Percentiles rank a stretch among this genome's conserved stretches.
These are phyloP conservation scores for Hyphopichia wangnamkhiaoensis DNA, from an alignment of 1,139 yeast species.

Conservation along the genomic window DNA sequence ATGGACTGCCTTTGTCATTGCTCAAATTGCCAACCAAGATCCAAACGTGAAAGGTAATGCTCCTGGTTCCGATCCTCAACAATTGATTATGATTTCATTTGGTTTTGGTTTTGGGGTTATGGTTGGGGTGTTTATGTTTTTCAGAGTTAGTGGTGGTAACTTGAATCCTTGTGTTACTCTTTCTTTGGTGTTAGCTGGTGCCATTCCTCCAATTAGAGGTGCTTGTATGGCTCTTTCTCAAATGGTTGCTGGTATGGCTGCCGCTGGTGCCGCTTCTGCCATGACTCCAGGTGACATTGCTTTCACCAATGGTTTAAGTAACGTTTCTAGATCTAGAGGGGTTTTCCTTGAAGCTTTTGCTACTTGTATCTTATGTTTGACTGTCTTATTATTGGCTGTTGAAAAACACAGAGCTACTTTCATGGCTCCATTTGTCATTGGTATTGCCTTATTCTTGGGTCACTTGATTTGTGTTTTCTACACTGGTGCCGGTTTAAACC, in stretches of 20 bases:
- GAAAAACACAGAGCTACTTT: slow-evolving; percentile 77
- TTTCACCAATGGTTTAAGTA: slow-evolving; percentile 73
- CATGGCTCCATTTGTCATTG: slow-evolving; percentile 84
- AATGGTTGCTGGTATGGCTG: slow-evolving; percentile 85
- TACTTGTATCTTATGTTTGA: slow-evolving; percentile 68
- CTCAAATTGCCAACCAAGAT: slow-evolving; percentile 79
- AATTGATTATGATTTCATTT: slow-evolving; percentile 73
- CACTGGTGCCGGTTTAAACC: slow-evolving; percentile 92
- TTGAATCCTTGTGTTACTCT: slow-evolving; percentile 88
- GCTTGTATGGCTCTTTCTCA: slow-evolving; percentile 65
- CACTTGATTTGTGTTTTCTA: slow-evolving; percentile 81
- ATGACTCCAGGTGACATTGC: slow-evolving; percentile 82
- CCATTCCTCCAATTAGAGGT: slow-evolving; percentile 74
- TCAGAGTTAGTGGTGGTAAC: slow-evolving; percentile 86
- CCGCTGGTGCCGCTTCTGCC: slow-evolving; percentile 87
- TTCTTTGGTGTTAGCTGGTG: slow-evolving; percentile 68
- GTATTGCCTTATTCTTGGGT: slow-evolving; percentile 77
- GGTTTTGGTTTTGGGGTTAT: slow-evolving; percentile 89
- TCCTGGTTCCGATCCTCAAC: slow-evolving; percentile 61
- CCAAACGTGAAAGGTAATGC: slow-evolving; percentile 37
- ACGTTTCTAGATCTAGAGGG: slow-evolving; percentile 77
- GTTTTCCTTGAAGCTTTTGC: slow-evolving; percentile 82
- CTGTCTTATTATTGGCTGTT: slow-evolving; percentile 82
- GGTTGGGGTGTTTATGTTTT: slow-evolving; percentile 72
- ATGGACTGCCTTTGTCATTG: slow-evolving; percentile 81